These are phyloP conservation scores for Scutellaria barbata DNA, from an alignment of 257 asterid species.

Conservation along the genomic window DNA sequence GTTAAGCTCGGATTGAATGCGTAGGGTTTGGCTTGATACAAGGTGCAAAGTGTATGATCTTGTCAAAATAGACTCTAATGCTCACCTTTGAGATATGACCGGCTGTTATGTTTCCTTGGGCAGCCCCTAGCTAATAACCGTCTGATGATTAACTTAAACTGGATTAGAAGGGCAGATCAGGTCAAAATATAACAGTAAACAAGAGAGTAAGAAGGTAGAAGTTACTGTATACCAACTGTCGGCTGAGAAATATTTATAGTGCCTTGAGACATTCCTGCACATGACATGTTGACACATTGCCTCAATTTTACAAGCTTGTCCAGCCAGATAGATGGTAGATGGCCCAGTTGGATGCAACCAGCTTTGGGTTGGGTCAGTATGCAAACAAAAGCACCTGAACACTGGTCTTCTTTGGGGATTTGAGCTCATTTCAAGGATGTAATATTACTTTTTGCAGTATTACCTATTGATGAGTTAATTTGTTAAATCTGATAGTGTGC, in stretches of 20 bases:
- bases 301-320: not conserved
- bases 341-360: not conserved
- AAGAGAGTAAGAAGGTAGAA: too few relatives aligned
- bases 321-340: not conserved
- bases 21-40: not conserved
- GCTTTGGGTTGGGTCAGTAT: not conserved
- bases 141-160: too few relatives aligned
- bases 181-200: too few relatives aligned
- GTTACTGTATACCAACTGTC: too few relatives aligned
- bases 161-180: too few relatives aligned
- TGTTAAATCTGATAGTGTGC: slow-evolving; percentile 1
- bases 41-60: not conserved
- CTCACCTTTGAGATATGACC: not conserved
- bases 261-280: not conserved
- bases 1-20: not conserved
- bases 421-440: too few relatives aligned
- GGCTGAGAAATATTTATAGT: not conserved
- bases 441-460: too few relatives aligned
- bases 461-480: not conserved
- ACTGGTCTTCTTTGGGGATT: not conserved
- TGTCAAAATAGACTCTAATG: not conserved
- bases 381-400: not conserved
- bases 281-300: not conserved
- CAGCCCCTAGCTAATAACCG: not conserved
- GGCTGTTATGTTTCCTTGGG: too few relatives aligned